Evolutionary conservation across 768 basidiomycete species (phyloP).

Genomic region (Mycena maculata): DNA sequence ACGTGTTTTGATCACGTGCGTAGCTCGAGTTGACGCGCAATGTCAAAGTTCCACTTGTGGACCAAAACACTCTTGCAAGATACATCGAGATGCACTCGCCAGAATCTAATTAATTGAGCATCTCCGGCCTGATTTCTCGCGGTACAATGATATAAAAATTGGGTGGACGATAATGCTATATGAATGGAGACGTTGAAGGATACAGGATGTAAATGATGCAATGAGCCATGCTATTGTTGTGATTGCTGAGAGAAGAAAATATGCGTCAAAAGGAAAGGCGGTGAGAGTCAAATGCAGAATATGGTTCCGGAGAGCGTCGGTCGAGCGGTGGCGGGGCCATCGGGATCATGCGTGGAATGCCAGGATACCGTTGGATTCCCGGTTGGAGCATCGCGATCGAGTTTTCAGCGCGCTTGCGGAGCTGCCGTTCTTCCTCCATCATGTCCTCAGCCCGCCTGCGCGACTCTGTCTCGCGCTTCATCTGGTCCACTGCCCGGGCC

Average conservation of each 20-base stretch:
- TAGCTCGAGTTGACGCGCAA: too few relatives aligned
- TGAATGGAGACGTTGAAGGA: conserved; percentile 18
- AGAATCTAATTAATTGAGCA: too few relatives aligned
- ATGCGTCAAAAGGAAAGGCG: conserved; percentile 31
- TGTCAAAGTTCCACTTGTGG: too few relatives aligned
- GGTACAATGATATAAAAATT: neutral
- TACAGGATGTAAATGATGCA: conserved; percentile 28
- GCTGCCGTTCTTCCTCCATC: conserved; percentile 52
- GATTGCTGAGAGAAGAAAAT: conserved; percentile 13
- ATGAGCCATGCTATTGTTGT: conserved; percentile 24
- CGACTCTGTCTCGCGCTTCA: conserved; percentile 61
- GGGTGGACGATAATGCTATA: conserved; percentile 24
- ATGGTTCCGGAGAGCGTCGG: conserved; percentile 15
- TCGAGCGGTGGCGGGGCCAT: conserved; percentile 7
- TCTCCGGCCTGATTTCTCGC: too few relatives aligned
- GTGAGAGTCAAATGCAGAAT: conserved; percentile 25
- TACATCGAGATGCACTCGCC: too few relatives aligned
- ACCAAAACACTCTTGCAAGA: too few relatives aligned
- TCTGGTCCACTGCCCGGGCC: conserved; percentile 39
- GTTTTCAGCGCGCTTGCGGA: conserved; percentile 34
- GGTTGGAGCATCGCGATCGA: conserved; percentile 12
- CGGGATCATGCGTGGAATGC: conserved; percentile 8
- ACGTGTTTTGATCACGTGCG: too few relatives aligned
- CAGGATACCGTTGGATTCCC: neutral
- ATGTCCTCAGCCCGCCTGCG: conserved; percentile 75